Conservation (phyloP, 371 early-diverging fungal genomes). For the Sporodiniella umbellata region DNA sequence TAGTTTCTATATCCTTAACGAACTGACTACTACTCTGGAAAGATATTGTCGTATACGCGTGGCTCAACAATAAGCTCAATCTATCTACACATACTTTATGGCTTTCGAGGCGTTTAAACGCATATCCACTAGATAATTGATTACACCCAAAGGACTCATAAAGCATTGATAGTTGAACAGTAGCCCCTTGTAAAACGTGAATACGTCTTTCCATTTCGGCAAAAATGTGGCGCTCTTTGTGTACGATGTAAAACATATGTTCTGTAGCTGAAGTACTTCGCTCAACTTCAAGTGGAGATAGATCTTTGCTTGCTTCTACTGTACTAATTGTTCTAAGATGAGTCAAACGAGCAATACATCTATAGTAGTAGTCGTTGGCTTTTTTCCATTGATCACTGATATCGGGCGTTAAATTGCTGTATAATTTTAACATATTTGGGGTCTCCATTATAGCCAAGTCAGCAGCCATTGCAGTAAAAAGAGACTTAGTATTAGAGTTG, state of each 20-base stretch:
- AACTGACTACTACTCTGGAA: conserved; percentile 19
- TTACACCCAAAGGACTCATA: conserved; percentile 21
- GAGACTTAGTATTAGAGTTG: conserved; percentile 31
- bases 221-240: conserved; percentile 57
- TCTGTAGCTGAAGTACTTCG: conserved; percentile 71
- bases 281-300: conserved; percentile 71
- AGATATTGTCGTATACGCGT: conserved; percentile 20
- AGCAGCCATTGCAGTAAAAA: conserved; percentile 38
- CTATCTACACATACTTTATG: conserved; percentile 53
- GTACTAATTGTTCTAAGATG: conserved; percentile 59
- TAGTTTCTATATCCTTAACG: conserved; percentile 12
- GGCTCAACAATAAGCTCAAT: conserved; percentile 34
- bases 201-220: conserved; percentile 29
- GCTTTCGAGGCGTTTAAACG: conserved; percentile 29
- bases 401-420: conserved; percentile 19
- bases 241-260: conserved; percentile 61
- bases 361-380: conserved; percentile 73
- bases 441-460: conserved; percentile 24
- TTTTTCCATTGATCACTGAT: conserved; percentile 52
- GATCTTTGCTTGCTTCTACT: conserved; percentile 60
- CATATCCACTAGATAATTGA: conserved; percentile 8
- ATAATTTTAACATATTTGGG: conserved; percentile 27
- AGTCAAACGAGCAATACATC: conserved; percentile 65
- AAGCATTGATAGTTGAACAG: conserved; percentile 30
- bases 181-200: conserved; percentile 31